phyloP scores from a whole-genome alignment of 2,329 filamentous ascomycete genomes.

The Escovopsis weberi region DNA sequence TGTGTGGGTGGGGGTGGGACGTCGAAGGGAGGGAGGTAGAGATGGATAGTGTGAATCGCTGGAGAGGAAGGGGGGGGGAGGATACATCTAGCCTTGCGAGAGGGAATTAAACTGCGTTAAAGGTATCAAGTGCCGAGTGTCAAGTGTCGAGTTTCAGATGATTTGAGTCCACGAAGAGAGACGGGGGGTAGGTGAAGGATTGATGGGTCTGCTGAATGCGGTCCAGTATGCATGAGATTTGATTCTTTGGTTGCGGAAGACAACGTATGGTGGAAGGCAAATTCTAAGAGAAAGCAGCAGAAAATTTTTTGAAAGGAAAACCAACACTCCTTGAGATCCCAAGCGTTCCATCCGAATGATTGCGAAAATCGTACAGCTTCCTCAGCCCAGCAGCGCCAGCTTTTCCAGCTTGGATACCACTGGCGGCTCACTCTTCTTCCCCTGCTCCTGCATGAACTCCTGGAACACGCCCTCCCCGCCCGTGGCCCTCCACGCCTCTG shows the following conservation, averaged over 20 bases:
- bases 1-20: not conserved
- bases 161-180: conserved; percentile 14
- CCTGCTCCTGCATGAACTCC: conserved; percentile 33
- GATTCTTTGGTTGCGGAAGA: not conserved
- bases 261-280: not conserved
- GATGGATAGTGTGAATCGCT: not conserved
- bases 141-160: too few species aligned
- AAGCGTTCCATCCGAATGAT: not conserved
- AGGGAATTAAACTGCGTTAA: too few species aligned
- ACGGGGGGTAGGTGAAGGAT: conserved; percentile 19
- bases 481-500: conserved; percentile 20
- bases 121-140: too few species aligned
- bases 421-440: conserved; percentile 32
- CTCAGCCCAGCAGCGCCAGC: conserved; percentile 34
- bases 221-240: too few species aligned
- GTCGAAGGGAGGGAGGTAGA: not conserved
- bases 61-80: not conserved
- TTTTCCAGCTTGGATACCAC: conserved; percentile 34
- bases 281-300: not conserved
- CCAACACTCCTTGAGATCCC: not conserved
- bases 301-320: too few species aligned
- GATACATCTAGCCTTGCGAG: too few species aligned
- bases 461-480: conserved; percentile 38
- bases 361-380: not conserved
- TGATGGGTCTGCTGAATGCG: too few species aligned